A percentile compares a stretch with the other conserved stretches of the same genome.
Evolutionary conservation across 2,329 filamentous ascomycete genomes (phyloP).

Genomic region (Cladosporium sp.): DNA sequence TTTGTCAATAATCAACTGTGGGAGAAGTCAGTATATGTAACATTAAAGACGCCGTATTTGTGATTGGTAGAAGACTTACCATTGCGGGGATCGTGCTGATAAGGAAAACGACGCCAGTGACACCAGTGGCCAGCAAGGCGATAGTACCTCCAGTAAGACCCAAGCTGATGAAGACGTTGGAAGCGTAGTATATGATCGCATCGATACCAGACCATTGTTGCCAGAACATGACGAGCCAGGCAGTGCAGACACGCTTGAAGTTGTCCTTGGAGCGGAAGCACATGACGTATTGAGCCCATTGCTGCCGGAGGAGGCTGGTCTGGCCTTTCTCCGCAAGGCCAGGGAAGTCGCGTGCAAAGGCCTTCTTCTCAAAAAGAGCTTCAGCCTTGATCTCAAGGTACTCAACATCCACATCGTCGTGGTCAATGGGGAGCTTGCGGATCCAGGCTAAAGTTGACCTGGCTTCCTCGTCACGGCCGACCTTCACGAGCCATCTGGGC

Average conservation of each 20-base stretch:
- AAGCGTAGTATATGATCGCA: slow-evolving; percentile 39
- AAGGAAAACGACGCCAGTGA: slow-evolving; percentile 9
- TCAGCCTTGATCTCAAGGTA: slow-evolving; percentile 29
- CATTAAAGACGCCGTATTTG: not conserved
- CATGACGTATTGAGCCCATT: slow-evolving; percentile 16
- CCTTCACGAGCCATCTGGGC: slow-evolving; percentile 28
- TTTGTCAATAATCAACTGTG: not conserved
- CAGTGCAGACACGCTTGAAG: slow-evolving; percentile 22
- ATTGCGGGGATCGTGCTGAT: slow-evolving; percentile 1
- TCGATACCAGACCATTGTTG: slow-evolving; percentile 42
- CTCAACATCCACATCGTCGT: slow-evolving; percentile 24
- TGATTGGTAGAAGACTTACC: not conserved
- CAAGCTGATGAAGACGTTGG: slow-evolving; percentile 31
- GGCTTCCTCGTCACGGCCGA: slow-evolving; percentile 25
- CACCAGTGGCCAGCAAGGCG: slow-evolving; percentile 6
- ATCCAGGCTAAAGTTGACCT: slow-evolving; percentile 21
- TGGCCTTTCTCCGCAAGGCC: slow-evolving; percentile 8
- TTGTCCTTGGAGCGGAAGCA: slow-evolving; percentile 17
- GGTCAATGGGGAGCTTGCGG: slow-evolving; percentile 19
- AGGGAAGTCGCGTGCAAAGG: slow-evolving; percentile 18
- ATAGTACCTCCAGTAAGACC: slow-evolving; percentile 2
- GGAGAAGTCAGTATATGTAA: not conserved
- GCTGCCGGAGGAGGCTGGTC: slow-evolving; percentile 10
- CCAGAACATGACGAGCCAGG: slow-evolving; percentile 22
- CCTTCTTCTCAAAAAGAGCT: slow-evolving; percentile 24